Conservation (phyloP, 495 filamentous ascomycete genomes). For the Neurospora sp. region DNA sequence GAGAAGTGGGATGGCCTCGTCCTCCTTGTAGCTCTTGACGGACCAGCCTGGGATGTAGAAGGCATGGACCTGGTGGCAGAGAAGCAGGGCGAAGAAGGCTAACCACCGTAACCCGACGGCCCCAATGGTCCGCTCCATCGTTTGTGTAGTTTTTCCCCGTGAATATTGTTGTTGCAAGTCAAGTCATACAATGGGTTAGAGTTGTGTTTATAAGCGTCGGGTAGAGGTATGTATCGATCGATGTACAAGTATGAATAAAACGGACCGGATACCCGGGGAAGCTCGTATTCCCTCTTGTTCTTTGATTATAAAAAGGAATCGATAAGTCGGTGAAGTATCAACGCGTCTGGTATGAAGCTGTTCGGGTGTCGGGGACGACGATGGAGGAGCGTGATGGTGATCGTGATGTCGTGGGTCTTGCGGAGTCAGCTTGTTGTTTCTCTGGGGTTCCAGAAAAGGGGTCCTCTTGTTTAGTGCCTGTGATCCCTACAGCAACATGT, state of each 20-base stretch:
- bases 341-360: neutral
- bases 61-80: constrained; percentile 35
- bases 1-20: constrained; percentile 74
- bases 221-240: neutral
- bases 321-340: neutral
- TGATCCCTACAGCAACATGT: neutral
- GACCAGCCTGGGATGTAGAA: constrained; percentile 82
- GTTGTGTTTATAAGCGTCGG: neutral
- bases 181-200: neutral
- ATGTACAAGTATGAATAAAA: neutral
- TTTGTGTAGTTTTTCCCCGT: neutral
- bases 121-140: constrained; percentile 19
- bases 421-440: neutral
- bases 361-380: neutral
- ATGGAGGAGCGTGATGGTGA: constrained; percentile 1
- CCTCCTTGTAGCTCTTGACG: constrained; percentile 70
- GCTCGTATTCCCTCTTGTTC: neutral
- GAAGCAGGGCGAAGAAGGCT: constrained; percentile 16
- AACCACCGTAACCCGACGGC: constrained; percentile 17
- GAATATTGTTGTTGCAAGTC: constrained; percentile 3
- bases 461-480: neutral
- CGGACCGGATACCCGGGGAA: neutral
- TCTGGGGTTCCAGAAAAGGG: neutral
- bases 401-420: neutral
- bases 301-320: neutral